Evolutionary conservation across 2,329 filamentous ascomycete genomes (phyloP).

Genomic region (Xylariaceae sp.): DNA sequence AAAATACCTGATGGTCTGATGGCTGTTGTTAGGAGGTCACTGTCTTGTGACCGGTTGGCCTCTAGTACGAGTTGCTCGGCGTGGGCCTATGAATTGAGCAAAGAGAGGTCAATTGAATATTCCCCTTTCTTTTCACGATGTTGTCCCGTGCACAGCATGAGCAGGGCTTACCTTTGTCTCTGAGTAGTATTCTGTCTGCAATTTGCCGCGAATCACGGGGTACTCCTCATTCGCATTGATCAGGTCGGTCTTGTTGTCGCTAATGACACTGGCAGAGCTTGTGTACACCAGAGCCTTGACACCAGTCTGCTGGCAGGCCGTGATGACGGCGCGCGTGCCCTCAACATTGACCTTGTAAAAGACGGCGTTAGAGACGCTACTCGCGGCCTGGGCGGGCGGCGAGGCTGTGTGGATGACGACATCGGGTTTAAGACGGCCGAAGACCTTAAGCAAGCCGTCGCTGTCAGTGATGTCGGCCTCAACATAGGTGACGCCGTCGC

Average conservation of each 20-base stretch:
- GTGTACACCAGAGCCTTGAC: slow-evolving; percentile 88
- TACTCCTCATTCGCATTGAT: slow-evolving; percentile 80
- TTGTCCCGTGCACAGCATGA: not conserved
- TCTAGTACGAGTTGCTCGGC: slow-evolving; percentile 77
- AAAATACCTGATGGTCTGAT: slow-evolving; percentile 87
- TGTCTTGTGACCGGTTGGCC: slow-evolving; percentile 56
- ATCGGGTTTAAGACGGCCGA: slow-evolving; percentile 65
- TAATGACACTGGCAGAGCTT: slow-evolving; percentile 79
- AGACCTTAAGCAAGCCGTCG: slow-evolving; percentile 54
- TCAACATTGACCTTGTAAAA: slow-evolving; percentile 83
- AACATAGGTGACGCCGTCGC: slow-evolving; percentile 58
- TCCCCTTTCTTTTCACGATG: not conserved
- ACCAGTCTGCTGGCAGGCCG: slow-evolving; percentile 62
- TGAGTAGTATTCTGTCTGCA: slow-evolving; percentile 78
- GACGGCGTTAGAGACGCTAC: slow-evolving; percentile 52
- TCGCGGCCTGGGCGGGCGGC: slow-evolving; percentile 52
- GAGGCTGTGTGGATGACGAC: slow-evolving; percentile 90
- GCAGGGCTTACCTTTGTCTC: slow-evolving; percentile 67
- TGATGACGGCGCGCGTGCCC: slow-evolving; percentile 73
- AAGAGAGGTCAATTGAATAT: slow-evolving; percentile 13
- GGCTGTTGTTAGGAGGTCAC: slow-evolving; percentile 66
- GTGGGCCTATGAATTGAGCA: slow-evolving; percentile 47
- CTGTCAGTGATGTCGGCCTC: slow-evolving; percentile 73
- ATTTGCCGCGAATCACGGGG: slow-evolving; percentile 65
- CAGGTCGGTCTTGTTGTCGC: slow-evolving; percentile 74